These are phyloP conservation scores for Clonostachys chloroleuca DNA, from an alignment of 2,329 filamentous ascomycete genomes.

Conservation along the genomic window DNA sequence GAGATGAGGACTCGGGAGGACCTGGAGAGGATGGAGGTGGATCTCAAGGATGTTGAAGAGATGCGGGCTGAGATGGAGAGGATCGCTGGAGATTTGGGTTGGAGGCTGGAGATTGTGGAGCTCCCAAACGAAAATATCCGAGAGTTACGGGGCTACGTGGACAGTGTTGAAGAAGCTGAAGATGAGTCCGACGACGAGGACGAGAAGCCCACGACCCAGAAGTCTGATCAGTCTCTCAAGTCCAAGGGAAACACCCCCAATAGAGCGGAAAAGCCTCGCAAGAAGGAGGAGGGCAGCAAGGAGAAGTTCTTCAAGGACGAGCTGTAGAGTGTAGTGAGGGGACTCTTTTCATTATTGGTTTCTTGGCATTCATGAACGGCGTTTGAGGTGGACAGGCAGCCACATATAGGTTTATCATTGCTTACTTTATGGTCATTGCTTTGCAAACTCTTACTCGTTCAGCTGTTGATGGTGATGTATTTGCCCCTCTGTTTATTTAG, in stretches of 20 bases:
- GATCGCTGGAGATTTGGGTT: slow-evolving; percentile 65
- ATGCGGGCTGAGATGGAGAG: slow-evolving; percentile 65
- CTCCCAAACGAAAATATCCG: slow-evolving; percentile 47
- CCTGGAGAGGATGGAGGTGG: slow-evolving; percentile 62
- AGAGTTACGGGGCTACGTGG: slow-evolving; percentile 68
- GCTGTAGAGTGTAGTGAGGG: slow-evolving; percentile 22
- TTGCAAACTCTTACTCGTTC: no score
- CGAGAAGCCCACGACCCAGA: neutral
- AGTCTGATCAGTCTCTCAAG: slow-evolving; percentile 6
- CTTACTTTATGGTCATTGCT: no score
- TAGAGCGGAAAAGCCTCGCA: slow-evolving; percentile 7
- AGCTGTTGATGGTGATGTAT: no score
- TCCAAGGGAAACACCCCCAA: slow-evolving; percentile 5
- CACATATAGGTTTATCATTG: no score
- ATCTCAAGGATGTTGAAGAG: slow-evolving; percentile 62
- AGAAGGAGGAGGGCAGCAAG: slow-evolving; percentile 34
- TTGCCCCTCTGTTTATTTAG: no score
- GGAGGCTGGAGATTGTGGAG: slow-evolving; percentile 79
- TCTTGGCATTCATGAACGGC: no score
- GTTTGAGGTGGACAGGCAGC: no score
- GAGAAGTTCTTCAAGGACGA: slow-evolving; percentile 50
- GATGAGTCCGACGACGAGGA: slow-evolving; percentile 12
- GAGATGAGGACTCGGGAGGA: slow-evolving; percentile 58
- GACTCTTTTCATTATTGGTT: no score
- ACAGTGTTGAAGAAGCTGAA: slow-evolving; percentile 42